phyloP scores from a whole-genome alignment of 2,329 filamentous ascomycete species.

The Claviceps africana region DNA sequence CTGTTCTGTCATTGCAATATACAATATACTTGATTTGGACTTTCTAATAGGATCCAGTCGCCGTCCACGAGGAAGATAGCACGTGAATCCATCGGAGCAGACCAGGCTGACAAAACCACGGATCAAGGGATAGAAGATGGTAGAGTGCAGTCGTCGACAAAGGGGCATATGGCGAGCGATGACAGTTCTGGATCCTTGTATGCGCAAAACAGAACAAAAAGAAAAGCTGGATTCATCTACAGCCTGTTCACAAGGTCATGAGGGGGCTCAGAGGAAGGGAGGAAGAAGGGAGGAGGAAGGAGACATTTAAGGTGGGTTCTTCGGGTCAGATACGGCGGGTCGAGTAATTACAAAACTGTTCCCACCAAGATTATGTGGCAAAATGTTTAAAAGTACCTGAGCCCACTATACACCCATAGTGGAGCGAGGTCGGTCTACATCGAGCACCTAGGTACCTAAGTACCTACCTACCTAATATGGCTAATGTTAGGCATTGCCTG shows the following conservation, averaged over 20 bases:
- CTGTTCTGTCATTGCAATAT: background rate
- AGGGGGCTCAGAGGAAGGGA: background rate
- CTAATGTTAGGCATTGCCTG: no score
- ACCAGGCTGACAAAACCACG: background rate
- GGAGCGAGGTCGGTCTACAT: background rate
- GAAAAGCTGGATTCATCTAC: slow-evolving; percentile 8
- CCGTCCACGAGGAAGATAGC: background rate
- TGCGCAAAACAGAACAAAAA: slow-evolving; percentile 3
- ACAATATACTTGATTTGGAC: background rate
- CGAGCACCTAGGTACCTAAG: background rate
- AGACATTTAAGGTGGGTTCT: background rate
- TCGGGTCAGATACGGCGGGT: background rate
- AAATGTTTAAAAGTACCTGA: no score
- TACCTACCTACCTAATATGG: background rate
- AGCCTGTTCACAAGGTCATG: slow-evolving; percentile 6
- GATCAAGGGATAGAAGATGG: background rate
- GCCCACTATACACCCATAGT: no score
- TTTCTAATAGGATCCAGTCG: background rate
- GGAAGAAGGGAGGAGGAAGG: background rate
- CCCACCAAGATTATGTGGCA: no score
- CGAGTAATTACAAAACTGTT: no score
- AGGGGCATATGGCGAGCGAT: background rate
- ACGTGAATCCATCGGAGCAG: background rate
- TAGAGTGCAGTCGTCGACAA: background rate
- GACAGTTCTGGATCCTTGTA: background rate